Base-by-base conservation (phyloP, 768 basidiomycete species). In the Aureoboletus auriporus region DNA sequence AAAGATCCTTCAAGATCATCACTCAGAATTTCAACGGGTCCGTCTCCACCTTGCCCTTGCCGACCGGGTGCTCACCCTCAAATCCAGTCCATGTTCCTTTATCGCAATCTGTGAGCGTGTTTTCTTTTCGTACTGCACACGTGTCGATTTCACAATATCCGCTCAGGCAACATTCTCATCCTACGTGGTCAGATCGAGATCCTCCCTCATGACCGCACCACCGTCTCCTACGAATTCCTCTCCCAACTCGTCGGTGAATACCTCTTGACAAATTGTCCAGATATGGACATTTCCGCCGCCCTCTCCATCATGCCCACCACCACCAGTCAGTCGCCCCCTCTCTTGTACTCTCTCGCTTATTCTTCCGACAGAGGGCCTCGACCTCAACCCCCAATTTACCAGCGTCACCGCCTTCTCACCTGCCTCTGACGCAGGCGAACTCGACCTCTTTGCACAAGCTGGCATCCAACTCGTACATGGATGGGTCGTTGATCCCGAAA, bases 381-480 rank as follows among this genome's bases (percentile, higher is more conserved):
- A 93, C 61, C 72, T 96, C 39, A 93, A 96, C 57, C 90, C 93
- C 1, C 66, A 82, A 1, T 96, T 96, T 64, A 86, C 83, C 0
- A 77, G 77, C 1, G 61, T 83, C 7, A 78, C 77, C 2, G 76
- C 80, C 0, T 93, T 94, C 63, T 74, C 79, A 11, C 86, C 89
- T 2, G 68, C 68, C 0, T 79, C 77, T 1, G 74, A 75, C 27
- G 80, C 80, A 0, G 91, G 89, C 2, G 93, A 90, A 60, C 78
- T 96, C 38, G 80, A 86, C 50, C 78, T 96, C 8, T 96, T 96
- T 59, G 71, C 83, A n/a, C 83, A 89, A 38, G 87, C 83, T 0
- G 83, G 83, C 8, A 89, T 95, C 38, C 70, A 78, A 6, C 80
- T 96, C 35, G 82, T 93, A 1, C 93, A 95, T 50, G 93, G 93